A percentile compares a stretch with the other conserved stretches of the same genome.
These are phyloP conservation scores for Solanum megistacrolobum DNA, from an alignment of 257 asterid genomes.

Conservation along the genomic window DNA sequence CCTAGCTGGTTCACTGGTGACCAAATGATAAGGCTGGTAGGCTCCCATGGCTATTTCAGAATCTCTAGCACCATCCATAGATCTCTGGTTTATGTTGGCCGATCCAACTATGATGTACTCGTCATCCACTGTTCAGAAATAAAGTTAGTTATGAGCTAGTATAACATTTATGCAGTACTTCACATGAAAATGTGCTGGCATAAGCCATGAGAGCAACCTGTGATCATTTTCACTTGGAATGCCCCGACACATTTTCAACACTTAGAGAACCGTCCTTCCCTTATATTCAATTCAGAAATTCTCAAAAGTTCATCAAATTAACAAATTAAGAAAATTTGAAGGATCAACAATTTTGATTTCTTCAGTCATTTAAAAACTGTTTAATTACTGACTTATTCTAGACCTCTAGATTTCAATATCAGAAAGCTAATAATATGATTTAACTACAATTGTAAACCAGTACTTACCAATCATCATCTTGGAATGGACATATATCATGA, in stretches of 20 bases:
- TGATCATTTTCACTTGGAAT: not conserved
- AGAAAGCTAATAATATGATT: not conserved
- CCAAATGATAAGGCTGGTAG: slow-evolving; percentile 67
- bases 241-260: not conserved
- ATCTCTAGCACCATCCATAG: slow-evolving; percentile 94
- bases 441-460: not conserved
- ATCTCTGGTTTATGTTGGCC: slow-evolving; percentile 89
- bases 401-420: not conserved
- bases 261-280: not conserved
- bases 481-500: slow-evolving; percentile 87
- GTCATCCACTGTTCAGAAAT: slow-evolving; percentile 57
- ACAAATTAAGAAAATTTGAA: not conserved
- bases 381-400: not conserved
- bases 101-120: slow-evolving; percentile 87
- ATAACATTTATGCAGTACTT: not conserved
- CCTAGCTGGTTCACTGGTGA: slow-evolving; percentile 46
- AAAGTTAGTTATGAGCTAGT: not conserved
- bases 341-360: not conserved
- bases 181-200: not conserved
- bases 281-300: not conserved
- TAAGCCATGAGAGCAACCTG: not conserved
- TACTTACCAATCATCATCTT: slow-evolving; percentile 85
- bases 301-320: not conserved
- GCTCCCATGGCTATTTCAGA: slow-evolving; percentile 89
- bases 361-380: not conserved